Evolutionary conservation across 768 basidiomycete genomes (phyloP), one percentile per base, ranked within the genome.

Genomic region (Mycena maculata): DNA sequence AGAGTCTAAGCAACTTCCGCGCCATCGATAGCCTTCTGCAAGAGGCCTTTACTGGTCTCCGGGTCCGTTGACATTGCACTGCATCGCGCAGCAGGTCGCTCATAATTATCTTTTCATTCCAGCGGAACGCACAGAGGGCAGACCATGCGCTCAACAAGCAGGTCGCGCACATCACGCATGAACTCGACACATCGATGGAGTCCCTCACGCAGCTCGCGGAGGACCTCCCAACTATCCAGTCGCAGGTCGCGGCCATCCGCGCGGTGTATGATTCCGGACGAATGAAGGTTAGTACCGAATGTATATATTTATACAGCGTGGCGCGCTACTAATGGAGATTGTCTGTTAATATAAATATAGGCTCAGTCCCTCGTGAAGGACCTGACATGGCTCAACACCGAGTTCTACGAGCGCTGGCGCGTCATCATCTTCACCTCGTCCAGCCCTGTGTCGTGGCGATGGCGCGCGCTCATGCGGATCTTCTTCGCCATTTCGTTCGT

Each of bases 371-470:
- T 94, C 20, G 87, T 89, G n/a, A 76, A 76, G 3, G 89, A 89
- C 59, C 80, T 94, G 47, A 83, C 83, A 58, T 94, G 92, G 92
- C 82, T 93, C 25, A 92, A 93, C 74, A 93, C 90, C 0, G 89
- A 91, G 52, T 89, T 92, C 75, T 90, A 91, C 62, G 88, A 90
- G 75, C 90, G 92, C 15, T 91, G 90, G 87, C 86, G 91, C 45
- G 77, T 84, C 25, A 90, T 88, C 78, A 88, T 93, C 72, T 93
- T 93, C 81, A 90, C 91, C 1, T 82, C 88, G 3, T 83, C 84
- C 2, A 88, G 89, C 52, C 92, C 92, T 2, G 92, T 93, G 23
- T 91, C 92, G 25, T 84, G 85, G 81, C 84, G 86, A 47, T 92
- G 89, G 91, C 92, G 90, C 73, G 77, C 79, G 9, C 77, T 87